Evolutionary conservation across 179 eudicot species (phyloP), one percentile per base, ranked within the genome.

Genomic region (Actinidia arguta): DNA sequence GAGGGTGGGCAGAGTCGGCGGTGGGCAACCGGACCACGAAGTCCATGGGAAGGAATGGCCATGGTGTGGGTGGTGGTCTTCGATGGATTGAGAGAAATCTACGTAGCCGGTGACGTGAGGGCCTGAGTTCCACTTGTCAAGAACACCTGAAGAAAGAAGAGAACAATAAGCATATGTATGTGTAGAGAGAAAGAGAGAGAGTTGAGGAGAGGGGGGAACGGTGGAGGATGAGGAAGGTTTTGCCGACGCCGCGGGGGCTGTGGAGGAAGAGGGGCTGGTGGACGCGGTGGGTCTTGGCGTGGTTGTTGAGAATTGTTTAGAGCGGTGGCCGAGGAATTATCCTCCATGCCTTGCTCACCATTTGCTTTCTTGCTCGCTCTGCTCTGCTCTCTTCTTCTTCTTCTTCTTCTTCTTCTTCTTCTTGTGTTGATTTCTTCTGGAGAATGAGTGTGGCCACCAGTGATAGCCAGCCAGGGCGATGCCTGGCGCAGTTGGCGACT

Each of bases 231-330:
- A 96, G 94, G 80, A 96, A 91, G 84, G 99, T 94, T 91, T 96
- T 96, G 84, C 99, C 99, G 50, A 90, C 93, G 68, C 99, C 99
- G 17, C 99, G 93, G 42, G 99, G 99, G 78, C 99, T 98, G 80
- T 94, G 99, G 82, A 96, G 93, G 82, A 96, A 73, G 78, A 96
- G 95, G 42, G 99, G 96, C 12, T 94, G 98, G 50, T 91, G 94
- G 70, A 94, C 98, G 11, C 94, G 96, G 86, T 93, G 95, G 84
- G 90, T 98, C 61, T 90, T 94, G 61, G 89, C 97, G 79, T 96
- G 99, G 85, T 90, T 92, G 96, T 96, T 94, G 76, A 96, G 93
- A 0, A 94, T 83, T 0, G 98, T 92, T 66, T 96, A 98, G 20
- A 96, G 83, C 0, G 94, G 24, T 5, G 99, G 98, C 39, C 97